A percentile compares a stretch with the other conserved stretches of the same genome.
Evolutionary conservation across 345 rosid genomes (phyloP).

Genomic region (Corymbia maculata): DNA sequence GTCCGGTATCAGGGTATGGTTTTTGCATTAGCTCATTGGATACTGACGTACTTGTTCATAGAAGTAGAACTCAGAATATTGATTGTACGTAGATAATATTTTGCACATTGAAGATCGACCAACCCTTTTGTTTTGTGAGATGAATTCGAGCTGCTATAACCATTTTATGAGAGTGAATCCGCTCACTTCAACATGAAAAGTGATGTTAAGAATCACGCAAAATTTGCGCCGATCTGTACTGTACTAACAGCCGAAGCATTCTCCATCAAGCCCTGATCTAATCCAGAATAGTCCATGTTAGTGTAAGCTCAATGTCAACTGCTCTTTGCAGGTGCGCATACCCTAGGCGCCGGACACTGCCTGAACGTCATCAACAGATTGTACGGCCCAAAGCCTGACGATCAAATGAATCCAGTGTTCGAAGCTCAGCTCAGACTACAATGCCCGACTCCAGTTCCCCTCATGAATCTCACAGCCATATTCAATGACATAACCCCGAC

Average conservation of each 20-base stretch:
- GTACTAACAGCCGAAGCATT: neutral
- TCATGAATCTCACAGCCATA: neutral
- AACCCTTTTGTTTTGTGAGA: neutral
- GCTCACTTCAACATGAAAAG: neutral
- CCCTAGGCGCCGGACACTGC: conserved; percentile 15
- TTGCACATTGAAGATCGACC: neutral
- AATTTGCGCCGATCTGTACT: neutral
- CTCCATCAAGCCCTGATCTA: neutral
- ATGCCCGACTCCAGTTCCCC: conserved; percentile 3
- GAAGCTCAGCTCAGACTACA: neutral
- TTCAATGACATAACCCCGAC: conserved; percentile 10
- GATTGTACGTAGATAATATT: neutral
- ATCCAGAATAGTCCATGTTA: too few relatives aligned
- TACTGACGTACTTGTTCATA: neutral
- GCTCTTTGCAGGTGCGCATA: conserved; percentile 14
- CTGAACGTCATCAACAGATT: conserved; percentile 9
- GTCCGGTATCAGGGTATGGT: neutral
- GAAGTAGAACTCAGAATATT: neutral
- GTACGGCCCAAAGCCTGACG: neutral
- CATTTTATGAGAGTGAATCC: neutral
- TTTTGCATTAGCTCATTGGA: neutral
- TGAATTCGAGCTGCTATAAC: neutral
- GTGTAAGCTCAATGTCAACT: neutral
- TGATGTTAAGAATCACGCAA: neutral
- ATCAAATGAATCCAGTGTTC: neutral